Base-by-base conservation (phyloP, 306 rosid genomes). In the Corylus americana region DNA sequence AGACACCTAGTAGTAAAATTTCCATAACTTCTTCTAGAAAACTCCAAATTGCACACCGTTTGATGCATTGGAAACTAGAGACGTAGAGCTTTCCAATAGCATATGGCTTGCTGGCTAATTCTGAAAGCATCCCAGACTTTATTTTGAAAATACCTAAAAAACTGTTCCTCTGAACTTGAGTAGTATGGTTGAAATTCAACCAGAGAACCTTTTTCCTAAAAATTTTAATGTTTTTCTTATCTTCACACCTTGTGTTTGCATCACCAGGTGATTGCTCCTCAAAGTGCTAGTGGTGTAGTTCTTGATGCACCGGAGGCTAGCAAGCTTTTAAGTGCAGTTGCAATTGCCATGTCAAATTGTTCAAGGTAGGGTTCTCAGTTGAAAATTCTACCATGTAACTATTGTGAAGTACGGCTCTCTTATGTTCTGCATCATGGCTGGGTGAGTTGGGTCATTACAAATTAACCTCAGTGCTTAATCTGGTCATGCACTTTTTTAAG, bases 271-370 rank as follows among this genome's bases (percentile, higher is more conserved):
- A 92, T 95, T 83, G 91, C 98, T 80, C 98, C 98, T 77, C 98
- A 91, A 86, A 92, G 98, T 83, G 97, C 94, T 68, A 95, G 98
- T 70, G 98, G 98, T 0, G 98, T 95, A 81, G 90, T 95, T 85
- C 98, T 95, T 76, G 98, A 93, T 76, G 90, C 92, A 0, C 98
- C 98, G 0, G 98, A 95, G 87, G 90, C 98, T 85, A 92, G 98
- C 91, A 95, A 95, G 89, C 93, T 95, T 54, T 86, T 95, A 86
- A 95, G 98, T 84, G 97, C 98, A 35, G 85, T 95, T 80, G 98
- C 98, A 67, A 95, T 95, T 91, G 98, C 98, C 78, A 83, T 92
- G 85, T 90, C 98, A 78, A 92, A 95, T 80, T 95, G 97, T 88
- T 95, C 98, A 53, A 87, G 97, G 98, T 93, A 77, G 75, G 74